Base-by-base conservation (phyloP, 192 early-diverging fungal species). In the Dimargaris verticillata region DNA sequence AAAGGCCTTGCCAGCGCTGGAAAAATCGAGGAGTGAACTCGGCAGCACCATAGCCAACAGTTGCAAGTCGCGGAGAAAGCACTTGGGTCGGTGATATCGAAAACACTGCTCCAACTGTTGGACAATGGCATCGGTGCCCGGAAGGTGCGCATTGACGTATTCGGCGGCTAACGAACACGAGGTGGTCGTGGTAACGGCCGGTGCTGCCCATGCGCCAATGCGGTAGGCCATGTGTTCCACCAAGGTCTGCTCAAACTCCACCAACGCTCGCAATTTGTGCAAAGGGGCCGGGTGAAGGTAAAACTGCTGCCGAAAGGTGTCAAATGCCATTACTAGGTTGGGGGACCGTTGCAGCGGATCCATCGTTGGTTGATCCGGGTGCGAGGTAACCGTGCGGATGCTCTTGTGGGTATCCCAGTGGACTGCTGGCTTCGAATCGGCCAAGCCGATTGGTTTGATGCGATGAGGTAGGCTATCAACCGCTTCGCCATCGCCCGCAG, bases 211-310 rank as follows among this genome's bases (percentile, higher is more conserved):
- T 18, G n/a, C 9, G 7, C 33, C 33, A 12, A 25, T 18, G 17
- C 41, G 29, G 42, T 59, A 43, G 15, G 41, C 42, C 25, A 59
- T 42, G 25, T 59, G n/a, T 25, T 59, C 57, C 57, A 44, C 57
- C 42, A 59, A 43, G 4, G 57, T 33, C 20, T 28, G 15, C 7
- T 59, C 57, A 43, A 59, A 44, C 13, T n/a, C 38, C 14, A 44
- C 41, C 14, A 59, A 43, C 24, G n/a, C 12, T 17, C 20, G 17
- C 41, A 59, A 15, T 24, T 59, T 59, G 5, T 59, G 38, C 25
- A 59, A 38, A 33, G 57, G 57, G 41, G 57, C 57, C 57, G 57
- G 43, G n/a, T 59, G 57, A 18, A 59, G 38, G 22, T 59, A 38
- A 33, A 59, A 59, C 42, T 59, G 57, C n/a, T 44, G 57, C 0